Evolutionary conservation across 495 filamentous ascomycete genomes (phyloP).

Genomic region (Neurospora cerealis): DNA sequence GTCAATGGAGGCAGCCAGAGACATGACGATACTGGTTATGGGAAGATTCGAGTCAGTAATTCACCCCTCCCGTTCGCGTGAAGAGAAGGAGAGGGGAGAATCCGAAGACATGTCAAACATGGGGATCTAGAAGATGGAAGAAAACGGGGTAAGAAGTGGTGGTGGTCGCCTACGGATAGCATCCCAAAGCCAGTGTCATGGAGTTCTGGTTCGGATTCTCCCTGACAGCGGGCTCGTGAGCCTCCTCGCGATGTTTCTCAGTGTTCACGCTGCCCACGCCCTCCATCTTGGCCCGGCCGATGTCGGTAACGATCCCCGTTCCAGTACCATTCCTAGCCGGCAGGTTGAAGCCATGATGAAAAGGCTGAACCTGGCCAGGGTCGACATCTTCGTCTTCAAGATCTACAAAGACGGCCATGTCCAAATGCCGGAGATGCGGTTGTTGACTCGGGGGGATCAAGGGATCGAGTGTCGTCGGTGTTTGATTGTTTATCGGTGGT

Average conservation of each 20-base stretch:
- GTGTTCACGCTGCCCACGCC: not conserved
- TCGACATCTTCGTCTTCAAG: constrained; percentile 47
- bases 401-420: constrained; percentile 58
- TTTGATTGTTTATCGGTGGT: not conserved
- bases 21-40: constrained; percentile 56
- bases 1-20: constrained; percentile 65
- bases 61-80: constrained; percentile 4
- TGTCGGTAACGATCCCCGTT: not conserved
- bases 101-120: not conserved
- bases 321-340: not conserved
- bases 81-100: constrained; percentile 13
- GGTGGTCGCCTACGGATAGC: constrained; percentile 68
- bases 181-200: constrained; percentile 70
- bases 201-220: constrained; percentile 56
- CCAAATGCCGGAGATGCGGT: not conserved
- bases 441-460: not conserved
- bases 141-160: constrained; percentile 12
- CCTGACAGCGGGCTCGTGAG: constrained; percentile 23
- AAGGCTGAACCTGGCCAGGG: constrained; percentile 24
- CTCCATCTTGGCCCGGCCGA: not conserved
- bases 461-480: not conserved
- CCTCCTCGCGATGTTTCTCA: constrained; percentile 9
- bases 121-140: not conserved
- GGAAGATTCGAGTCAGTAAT: constrained; percentile 16
- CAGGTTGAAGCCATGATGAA: not conserved